Evolutionary conservation across 106 monocot genomes (phyloP).

Genomic region (Dactylorhiza incarnata): DNA sequence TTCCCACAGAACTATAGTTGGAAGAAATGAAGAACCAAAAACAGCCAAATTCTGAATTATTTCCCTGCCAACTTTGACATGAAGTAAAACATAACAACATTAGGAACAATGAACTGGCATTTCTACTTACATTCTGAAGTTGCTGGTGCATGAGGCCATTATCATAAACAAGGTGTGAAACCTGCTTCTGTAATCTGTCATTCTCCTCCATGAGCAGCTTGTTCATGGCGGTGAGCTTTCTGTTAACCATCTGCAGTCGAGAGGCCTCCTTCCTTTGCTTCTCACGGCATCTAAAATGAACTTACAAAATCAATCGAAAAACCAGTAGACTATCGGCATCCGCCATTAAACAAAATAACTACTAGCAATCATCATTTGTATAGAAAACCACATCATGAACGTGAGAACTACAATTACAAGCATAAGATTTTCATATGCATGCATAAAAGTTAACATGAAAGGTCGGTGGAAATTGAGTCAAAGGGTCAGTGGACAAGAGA

Average conservation of each 20-base stretch:
- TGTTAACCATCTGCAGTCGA: conserved; percentile 76
- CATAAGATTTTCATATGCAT: background rate
- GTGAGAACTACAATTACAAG: background rate
- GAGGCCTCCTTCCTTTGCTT: conserved; percentile 88
- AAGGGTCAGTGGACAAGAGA: background rate
- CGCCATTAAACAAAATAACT: background rate
- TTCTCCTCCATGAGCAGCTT: conserved; percentile 95
- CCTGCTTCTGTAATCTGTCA: conserved; percentile 89
- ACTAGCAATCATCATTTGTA: background rate
- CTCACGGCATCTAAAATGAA: conserved; percentile 63
- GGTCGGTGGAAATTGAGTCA: background rate
- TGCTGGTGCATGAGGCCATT: conserved; percentile 79
- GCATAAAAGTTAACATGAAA: background rate
- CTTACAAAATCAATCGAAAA: background rate
- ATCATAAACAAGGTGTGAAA: conserved; percentile 81
- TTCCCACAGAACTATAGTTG: background rate
- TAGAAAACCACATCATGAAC: background rate
- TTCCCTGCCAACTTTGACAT: background rate
- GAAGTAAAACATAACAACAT: background rate
- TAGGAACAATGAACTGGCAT: background rate
- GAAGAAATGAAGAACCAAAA: background rate
- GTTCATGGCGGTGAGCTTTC: conserved; percentile 87
- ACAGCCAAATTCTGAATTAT: background rate
- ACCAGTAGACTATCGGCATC: background rate
- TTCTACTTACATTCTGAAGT: conserved; percentile 49